Evolutionary conservation across 2,329 filamentous ascomycete species (phyloP), one percentile per base, ranked within the genome.

Genomic region (Tolypocladium guangdongense): DNA sequence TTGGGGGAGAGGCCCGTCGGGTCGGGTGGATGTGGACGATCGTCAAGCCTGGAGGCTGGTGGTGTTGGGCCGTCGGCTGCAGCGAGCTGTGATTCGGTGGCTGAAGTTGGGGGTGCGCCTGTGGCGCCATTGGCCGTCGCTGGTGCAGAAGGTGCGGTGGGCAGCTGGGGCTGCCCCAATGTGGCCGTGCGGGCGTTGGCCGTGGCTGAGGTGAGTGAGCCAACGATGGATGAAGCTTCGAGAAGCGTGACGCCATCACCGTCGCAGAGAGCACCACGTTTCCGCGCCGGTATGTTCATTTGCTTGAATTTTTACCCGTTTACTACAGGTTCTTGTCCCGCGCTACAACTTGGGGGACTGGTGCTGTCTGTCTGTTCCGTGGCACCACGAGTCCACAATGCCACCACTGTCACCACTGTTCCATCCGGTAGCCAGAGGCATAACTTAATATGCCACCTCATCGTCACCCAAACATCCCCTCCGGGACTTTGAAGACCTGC

Each of bases 81-180:
- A 10, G 45, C 22, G 52, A 55, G 50, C 53, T 55, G 45, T 56
- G 52, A 54, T 56, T 56, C 54, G 54, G 52, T 56, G 52, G 52
- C 49, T 52, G 55, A 52, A 47, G 35, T n/a, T 18, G 49, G 46
- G 48, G 37, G 32, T 38, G 38, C n/a, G n/a, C 33, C 32, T 47
- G 51, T 47, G 45, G 46, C 20, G 48, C 24, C 10, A 35, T 8
- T 27, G 50, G 33, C 2, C 20, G 27, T 27, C 3, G 27, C 27
- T 51, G 50, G 32, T 4, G 35, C 12, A 16, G 16, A n/a, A n/a
- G 14, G 36, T n/a, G 14, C 1, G 16, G 16, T 8, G 36, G 36
- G 43, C 43, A 45, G 22, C 24, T 32, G 43, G 24, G 32, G 43
- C 43, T 46, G 14, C 41, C 41, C 39, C 14, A 18, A 18, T 39